phyloP scores from a whole-genome alignment of 169 alveolate genomes.

The Cryptosporidium felis region DNA sequence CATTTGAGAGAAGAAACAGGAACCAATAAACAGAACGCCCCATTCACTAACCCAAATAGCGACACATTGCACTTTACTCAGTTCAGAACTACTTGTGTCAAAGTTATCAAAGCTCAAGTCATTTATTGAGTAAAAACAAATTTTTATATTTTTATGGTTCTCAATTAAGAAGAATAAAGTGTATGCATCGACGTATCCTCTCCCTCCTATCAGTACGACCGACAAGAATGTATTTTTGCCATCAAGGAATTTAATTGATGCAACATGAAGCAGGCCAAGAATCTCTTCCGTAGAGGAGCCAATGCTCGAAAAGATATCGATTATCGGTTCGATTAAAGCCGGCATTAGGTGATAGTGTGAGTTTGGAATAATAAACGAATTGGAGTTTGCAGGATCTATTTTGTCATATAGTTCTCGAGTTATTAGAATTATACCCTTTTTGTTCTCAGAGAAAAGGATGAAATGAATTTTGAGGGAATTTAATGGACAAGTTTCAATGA shows the following conservation, averaged over 20 bases:
- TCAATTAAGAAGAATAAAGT: slow-evolving; percentile 8
- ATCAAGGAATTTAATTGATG: slow-evolving; percentile 5
- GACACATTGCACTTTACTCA: slow-evolving; percentile 2
- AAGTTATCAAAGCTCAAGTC: slow-evolving; percentile 53
- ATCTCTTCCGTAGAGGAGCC: background rate
- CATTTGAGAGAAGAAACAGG: slow-evolving; percentile 36
- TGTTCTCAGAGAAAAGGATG: background rate
- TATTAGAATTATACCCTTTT: background rate
- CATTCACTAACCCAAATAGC: slow-evolving; percentile 64
- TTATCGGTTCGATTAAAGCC: background rate
- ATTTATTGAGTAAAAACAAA: slow-evolving; percentile 38
- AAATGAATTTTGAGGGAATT: background rate
- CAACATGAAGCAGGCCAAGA: background rate
- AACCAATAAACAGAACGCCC: slow-evolving; percentile 40
- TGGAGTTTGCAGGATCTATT: background rate
- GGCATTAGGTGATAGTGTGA: background rate
- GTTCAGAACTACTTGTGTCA: background rate
- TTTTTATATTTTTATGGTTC: background rate
- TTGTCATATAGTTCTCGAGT: background rate
- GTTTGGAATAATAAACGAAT: slow-evolving; percentile 11
- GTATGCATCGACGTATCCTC: slow-evolving; percentile 41
- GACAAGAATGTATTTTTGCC: background rate
- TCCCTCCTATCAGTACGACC: background rate
- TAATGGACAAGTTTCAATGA: slow-evolving; percentile 6
- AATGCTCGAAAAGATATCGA: background rate